phyloP scores from a whole-genome alignment of 805 yeast genomes.

The Myxozyma sirexii region DNA sequence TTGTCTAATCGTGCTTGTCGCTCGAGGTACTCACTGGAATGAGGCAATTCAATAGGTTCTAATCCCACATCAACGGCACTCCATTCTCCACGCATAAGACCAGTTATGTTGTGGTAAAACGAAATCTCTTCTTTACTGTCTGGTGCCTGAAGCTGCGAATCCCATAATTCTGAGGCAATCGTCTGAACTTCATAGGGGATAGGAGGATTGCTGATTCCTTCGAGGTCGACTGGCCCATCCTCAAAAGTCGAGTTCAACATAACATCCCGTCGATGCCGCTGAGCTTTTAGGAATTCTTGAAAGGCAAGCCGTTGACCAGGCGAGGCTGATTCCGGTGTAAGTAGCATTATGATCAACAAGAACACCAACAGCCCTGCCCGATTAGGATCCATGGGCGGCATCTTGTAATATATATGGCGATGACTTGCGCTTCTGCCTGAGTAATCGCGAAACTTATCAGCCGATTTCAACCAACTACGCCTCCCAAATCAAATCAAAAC shows the following conservation, averaged over 20 bases:
- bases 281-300: constrained; percentile 27
- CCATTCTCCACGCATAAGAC: constrained; percentile 30
- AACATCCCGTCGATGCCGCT: constrained; percentile 24
- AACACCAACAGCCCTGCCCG: constrained; percentile 31
- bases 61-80: constrained; percentile 12
- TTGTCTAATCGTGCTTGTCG: constrained; percentile 9
- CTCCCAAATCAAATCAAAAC: too few species aligned
- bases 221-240: constrained; percentile 28
- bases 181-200: constrained; percentile 61
- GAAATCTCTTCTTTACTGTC: constrained; percentile 36
- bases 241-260: constrained; percentile 29
- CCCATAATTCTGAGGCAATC: constrained; percentile 59
- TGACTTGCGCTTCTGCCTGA: background rate
- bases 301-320: constrained; percentile 31
- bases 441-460: background rate
- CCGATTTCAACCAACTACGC: too few species aligned
- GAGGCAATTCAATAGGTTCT: constrained; percentile 29
- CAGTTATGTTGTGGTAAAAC: constrained; percentile 29
- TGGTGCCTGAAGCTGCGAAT: constrained; percentile 14
- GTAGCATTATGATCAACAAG: constrained; percentile 30
- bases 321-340: constrained; percentile 32
- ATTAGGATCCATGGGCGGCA: constrained; percentile 28
- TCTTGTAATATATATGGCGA: background rate
- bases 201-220: constrained; percentile 44
- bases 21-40: constrained; percentile 5